A percentile compares a stretch with the other conserved stretches of the same genome.
These are phyloP conservation scores for Viola pubescens DNA, from an alignment of 441 rosid species.

Conservation along the genomic window DNA sequence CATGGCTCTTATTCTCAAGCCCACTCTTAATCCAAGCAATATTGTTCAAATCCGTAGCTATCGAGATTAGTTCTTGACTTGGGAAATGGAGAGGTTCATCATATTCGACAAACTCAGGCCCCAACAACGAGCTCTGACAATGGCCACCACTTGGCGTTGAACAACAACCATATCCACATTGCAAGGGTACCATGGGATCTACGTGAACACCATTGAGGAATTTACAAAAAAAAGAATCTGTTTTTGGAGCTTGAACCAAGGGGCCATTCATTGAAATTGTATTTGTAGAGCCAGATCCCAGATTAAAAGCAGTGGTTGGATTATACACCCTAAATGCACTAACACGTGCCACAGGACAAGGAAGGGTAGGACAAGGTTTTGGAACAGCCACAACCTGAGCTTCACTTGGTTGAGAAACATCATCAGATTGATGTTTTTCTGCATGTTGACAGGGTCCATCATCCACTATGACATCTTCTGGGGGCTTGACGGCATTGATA, in stretches of 20 bases:
- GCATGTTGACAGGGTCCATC: conserved; percentile 26
- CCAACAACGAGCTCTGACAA: conserved; percentile 37
- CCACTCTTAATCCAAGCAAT: conserved; percentile 82
- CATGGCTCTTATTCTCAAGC: conserved; percentile 32
- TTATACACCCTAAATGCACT: conserved; percentile 66
- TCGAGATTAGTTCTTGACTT: conserved; percentile 66
- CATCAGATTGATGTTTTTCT: conserved; percentile 20
- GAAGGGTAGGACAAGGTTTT: conserved; percentile 23
- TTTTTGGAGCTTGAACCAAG: conserved; percentile 41
- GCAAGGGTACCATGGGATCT: conserved; percentile 50
- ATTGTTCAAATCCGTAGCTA: conserved; percentile 81
- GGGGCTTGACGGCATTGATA: conserved; percentile 24
- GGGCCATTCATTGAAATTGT: conserved; percentile 45
- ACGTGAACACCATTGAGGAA: conserved; percentile 45
- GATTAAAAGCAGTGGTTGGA: conserved; percentile 27
- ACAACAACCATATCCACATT: conserved; percentile 75
- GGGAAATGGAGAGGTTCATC: conserved; percentile 55
- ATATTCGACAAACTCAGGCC: conserved; percentile 78
- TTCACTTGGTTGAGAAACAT: conserved; percentile 14
- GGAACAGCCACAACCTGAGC: conserved; percentile 16
- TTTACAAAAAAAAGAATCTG: conserved; percentile 34
- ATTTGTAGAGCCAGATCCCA: conserved; percentile 23
- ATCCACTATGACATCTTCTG: conserved; percentile 33
- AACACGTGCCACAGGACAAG: conserved; percentile 52
- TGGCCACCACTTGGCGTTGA: conserved; percentile 21